Base-by-base conservation (phyloP, 805 yeast genomes). In the Candida arabinofermentans region DNA sequence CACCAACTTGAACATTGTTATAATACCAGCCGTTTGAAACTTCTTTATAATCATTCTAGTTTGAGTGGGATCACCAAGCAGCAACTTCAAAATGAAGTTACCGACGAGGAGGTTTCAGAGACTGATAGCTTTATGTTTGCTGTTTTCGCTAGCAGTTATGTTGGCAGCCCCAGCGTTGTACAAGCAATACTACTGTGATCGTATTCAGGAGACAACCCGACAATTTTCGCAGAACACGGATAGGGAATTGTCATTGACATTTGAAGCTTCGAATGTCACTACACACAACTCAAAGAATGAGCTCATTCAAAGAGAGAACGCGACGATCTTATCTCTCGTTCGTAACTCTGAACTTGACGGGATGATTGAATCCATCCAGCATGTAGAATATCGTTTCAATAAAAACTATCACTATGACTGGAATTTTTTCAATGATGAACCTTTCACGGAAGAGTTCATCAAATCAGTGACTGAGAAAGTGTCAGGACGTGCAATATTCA, bases 241-340 rank as follows among this genome's bases (percentile, higher is more conserved):
- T 14, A n/a, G 5, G 5, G 35, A 33, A 22, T n/a, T 12, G 5
- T 21, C 14, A 8, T 21, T n/a, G 21, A 16, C 22, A 8, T 33
- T 33, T 33, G 24, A 33, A 13, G 24, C 35, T 1, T n/a, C 16
- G 8, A 22, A 21, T 21, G 5, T 12, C 13, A 13, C 35, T 16
- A 33, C 24, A 12, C 35, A 21, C 26, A 21, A 27, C 27, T 21
- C 39, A 8, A 19, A 13, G 2, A 19, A 27, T 27, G 23, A 27
- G 6, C 24, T 21, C 4, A 22, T 14, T 19, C 18, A 45, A 16
- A 65, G 67, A 18, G 79, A 75, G 48, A 81, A 75, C 47, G 91
- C 88, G 3, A 76, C 86, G 0, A 71, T 86, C 52, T 75, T 70
- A 32, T 58, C 71, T 8, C 49, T 72, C n/a, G 71, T 71, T 37